Percentiles rank a stretch among this genome's conserved stretches.
Conservation (phyloP, 1,139 yeast species). For the Geotrichum reessii region DNA sequence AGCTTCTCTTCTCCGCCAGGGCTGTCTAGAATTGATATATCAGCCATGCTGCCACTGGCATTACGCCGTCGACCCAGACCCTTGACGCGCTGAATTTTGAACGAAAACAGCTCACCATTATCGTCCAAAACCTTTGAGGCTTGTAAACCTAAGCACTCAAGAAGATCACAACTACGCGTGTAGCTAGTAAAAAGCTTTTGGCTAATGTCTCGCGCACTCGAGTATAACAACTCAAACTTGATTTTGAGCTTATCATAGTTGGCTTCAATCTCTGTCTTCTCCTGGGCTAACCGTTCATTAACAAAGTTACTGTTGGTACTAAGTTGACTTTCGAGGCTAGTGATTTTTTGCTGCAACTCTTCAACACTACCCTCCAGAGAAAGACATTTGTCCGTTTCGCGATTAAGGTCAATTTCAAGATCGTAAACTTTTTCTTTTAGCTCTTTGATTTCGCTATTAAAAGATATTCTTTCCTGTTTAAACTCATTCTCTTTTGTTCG, state of each 20-base stretch:
- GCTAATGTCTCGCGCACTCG: conserved; percentile 36
- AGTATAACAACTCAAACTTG: conserved; percentile 18
- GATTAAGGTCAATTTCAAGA: conserved; percentile 45
- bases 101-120: conserved; percentile 24
- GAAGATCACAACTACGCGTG: conserved; percentile 49
- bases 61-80: conserved; percentile 28
- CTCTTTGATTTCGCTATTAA: conserved; percentile 47
- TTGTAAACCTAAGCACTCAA: conserved; percentile 74
- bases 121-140: conserved; percentile 33
- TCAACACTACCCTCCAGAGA: conserved; percentile 19
- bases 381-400: conserved; percentile 20
- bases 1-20: conserved; percentile 12
- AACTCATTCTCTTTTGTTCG: conserved; percentile 58
- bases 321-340: not conserved
- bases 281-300: not conserved
- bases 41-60: conserved; percentile 16
- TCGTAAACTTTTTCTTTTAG: conserved; percentile 46
- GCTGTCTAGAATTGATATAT: conserved; percentile 18
- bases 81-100: conserved; percentile 33
- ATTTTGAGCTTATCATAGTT: conserved; percentile 8
- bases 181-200: conserved; percentile 37
- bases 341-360: conserved; percentile 8
- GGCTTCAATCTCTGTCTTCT: conserved; percentile 6
- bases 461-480: conserved; percentile 46
- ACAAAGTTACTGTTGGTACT: not conserved